These are phyloP conservation scores for Arctium lappa DNA, from an alignment of 129 eudicot genomes.

Conservation along the genomic window DNA sequence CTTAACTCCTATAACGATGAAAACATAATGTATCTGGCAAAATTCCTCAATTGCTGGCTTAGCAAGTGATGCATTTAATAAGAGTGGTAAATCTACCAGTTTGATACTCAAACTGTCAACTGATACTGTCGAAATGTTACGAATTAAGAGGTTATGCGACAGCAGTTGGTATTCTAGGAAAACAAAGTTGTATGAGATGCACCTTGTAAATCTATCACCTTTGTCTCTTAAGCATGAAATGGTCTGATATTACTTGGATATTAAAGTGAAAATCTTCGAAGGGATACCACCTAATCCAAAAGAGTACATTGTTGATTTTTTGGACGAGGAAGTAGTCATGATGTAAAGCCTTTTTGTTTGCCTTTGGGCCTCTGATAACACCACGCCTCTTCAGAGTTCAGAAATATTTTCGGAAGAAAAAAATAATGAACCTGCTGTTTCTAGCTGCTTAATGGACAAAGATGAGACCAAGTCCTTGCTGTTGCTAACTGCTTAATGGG, in stretches of 20 bases:
- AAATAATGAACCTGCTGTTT: background rate
- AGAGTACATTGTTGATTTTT: background rate
- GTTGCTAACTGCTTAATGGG: background rate
- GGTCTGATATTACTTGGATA: background rate
- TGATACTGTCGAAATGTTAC: background rate
- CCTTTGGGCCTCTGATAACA: background rate
- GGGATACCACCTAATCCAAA: background rate
- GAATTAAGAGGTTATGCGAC: background rate
- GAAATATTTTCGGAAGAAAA: background rate
- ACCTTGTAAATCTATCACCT: background rate
- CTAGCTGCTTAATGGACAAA: background rate
- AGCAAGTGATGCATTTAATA: background rate
- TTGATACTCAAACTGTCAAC: background rate
- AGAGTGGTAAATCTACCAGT: background rate
- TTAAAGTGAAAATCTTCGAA: background rate
- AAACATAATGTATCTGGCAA: background rate
- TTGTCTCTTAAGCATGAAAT: background rate
- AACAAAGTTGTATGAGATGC: background rate
- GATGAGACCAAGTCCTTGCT: background rate
- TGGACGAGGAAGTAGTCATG: background rate
- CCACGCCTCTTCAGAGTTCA: background rate
- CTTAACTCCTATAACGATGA: background rate
- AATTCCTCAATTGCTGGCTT: background rate
- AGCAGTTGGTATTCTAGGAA: background rate
- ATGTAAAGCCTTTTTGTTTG: background rate